These are phyloP conservation scores for Nakaseomyces bracarensis DNA, from an alignment of 1,139 yeast species.

Conservation along the genomic window DNA sequence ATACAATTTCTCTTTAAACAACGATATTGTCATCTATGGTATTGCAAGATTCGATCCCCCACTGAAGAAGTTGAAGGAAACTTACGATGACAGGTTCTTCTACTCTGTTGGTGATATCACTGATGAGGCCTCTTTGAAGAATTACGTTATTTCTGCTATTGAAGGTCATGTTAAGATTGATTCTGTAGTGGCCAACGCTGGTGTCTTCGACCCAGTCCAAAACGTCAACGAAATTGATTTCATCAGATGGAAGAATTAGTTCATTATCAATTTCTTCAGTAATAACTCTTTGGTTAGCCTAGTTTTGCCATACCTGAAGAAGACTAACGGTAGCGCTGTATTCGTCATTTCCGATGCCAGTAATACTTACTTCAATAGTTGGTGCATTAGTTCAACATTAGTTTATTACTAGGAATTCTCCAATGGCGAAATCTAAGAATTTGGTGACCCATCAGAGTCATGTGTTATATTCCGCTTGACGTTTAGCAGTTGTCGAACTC, in stretches of 20 bases:
- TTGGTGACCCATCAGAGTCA: too few relatives aligned
- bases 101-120: constrained; percentile 64
- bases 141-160: constrained; percentile 43
- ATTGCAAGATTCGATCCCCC: constrained; percentile 57
- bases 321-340: constrained; percentile 41
- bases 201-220: constrained; percentile 72
- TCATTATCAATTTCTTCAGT: constrained; percentile 73
- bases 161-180: constrained; percentile 45
- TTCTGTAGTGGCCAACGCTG: constrained; percentile 79
- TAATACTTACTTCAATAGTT: constrained; percentile 39
- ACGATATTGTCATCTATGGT: constrained; percentile 58
- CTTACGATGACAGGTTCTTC: constrained; percentile 46
- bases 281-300: constrained; percentile 53
- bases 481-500: too few relatives aligned
- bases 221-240: constrained; percentile 37
- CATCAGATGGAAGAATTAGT: constrained; percentile 53
- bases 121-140: constrained; percentile 36
- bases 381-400: too few relatives aligned
- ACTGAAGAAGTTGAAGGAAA: constrained; percentile 37
- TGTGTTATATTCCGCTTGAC: too few relatives aligned
- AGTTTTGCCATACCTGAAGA: constrained; percentile 52
- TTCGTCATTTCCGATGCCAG: constrained; percentile 82
- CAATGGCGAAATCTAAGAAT: too few relatives aligned
- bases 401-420: too few relatives aligned
- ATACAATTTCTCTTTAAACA: constrained; percentile 39